A percentile compares a stretch with the other conserved stretches of the same genome.
Conservation (phyloP, 495 filamentous ascomycete species). For the Aspergillus indologenus region DNA sequence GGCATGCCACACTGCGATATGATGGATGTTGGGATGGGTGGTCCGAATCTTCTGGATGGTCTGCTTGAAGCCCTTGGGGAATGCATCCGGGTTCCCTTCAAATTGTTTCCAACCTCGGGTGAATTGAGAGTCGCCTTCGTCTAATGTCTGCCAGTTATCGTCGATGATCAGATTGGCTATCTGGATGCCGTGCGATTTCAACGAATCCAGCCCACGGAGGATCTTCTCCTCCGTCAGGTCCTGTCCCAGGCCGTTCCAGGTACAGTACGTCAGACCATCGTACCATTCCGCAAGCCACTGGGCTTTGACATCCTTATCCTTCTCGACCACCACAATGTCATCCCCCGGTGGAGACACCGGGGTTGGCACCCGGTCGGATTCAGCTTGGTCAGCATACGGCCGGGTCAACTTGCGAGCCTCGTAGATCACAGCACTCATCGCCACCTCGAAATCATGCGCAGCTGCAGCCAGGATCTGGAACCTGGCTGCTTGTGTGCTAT, state of each 20-base stretch:
- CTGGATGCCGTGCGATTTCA: conserved; percentile 69
- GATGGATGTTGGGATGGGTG: conserved; percentile 67
- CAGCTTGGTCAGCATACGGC: conserved; percentile 23
- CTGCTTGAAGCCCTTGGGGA: conserved; percentile 73
- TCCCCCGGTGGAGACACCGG: conserved; percentile 39
- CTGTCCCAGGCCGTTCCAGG: conserved; percentile 91
- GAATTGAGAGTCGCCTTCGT: conserved; percentile 52
- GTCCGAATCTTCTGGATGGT: conserved; percentile 65
- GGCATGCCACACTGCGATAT: conserved; percentile 94
- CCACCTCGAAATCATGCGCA: conserved; percentile 70
- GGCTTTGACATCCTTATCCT: conserved; percentile 47
- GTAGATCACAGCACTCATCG: conserved; percentile 79
- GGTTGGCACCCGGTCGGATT: conserved; percentile 7
- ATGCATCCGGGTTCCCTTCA: conserved; percentile 77
- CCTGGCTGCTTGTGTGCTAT: conserved; percentile 50
- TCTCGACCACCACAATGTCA: conserved; percentile 39
- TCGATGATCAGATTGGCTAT: conserved; percentile 86
- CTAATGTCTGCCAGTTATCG: conserved; percentile 91
- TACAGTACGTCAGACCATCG: conserved; percentile 80
- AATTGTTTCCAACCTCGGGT: conserved; percentile 62
- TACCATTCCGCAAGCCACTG: conserved; percentile 87
- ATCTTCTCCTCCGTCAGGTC: conserved; percentile 77
- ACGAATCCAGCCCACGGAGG: conserved; percentile 63
- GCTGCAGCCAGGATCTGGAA: conserved; percentile 68
- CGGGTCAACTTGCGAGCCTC: conserved; percentile 70